Conservation (phyloP, 352 stramenopile genomes). For the Globisporangium parvum region DNA sequence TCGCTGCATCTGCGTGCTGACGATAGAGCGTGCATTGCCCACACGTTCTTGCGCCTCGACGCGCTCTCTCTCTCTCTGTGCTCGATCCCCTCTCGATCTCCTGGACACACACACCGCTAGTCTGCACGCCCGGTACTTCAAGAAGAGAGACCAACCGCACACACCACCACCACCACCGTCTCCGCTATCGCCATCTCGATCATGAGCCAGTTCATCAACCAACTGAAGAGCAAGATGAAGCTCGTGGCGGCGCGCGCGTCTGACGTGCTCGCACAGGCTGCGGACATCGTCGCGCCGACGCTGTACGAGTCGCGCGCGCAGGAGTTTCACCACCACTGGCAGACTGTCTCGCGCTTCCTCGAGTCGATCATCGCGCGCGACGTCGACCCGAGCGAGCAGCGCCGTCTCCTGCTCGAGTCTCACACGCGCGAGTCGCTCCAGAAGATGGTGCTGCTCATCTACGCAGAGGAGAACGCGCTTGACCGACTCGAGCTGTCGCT, state of each 20-base stretch:
- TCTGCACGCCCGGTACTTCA: not conserved
- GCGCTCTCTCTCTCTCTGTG: too few relatives aligned
- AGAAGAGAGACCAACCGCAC: too few relatives aligned
- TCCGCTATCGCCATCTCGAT: not conserved
- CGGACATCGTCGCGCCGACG: slow-evolving; percentile 70
- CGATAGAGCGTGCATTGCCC: too few relatives aligned
- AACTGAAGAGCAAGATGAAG: slow-evolving; percentile 74
- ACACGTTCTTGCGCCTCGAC: not conserved
- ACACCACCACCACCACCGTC: too few relatives aligned
- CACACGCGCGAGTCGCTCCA: slow-evolving; percentile 79
- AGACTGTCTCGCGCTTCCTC: slow-evolving; percentile 68
- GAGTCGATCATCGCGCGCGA: slow-evolving; percentile 64
- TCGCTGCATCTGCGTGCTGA: too few relatives aligned
- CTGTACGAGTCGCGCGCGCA: slow-evolving; percentile 79
- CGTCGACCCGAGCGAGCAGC: slow-evolving; percentile 60
- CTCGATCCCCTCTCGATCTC: not conserved
- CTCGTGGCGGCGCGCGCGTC: slow-evolving; percentile 69
- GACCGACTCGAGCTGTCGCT: slow-evolving; percentile 63
- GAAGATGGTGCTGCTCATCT: slow-evolving; percentile 84
- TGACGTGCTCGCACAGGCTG: slow-evolving; percentile 65
- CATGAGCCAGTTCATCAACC: slow-evolving; percentile 42
- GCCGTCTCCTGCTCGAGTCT: slow-evolving; percentile 68
- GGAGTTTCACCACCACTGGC: slow-evolving; percentile 85
- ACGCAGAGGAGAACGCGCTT: slow-evolving; percentile 72
- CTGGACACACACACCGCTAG: not conserved